phyloP scores from a whole-genome alignment of 2,329 filamentous ascomycete species.

The Lachnellula suecica region DNA sequence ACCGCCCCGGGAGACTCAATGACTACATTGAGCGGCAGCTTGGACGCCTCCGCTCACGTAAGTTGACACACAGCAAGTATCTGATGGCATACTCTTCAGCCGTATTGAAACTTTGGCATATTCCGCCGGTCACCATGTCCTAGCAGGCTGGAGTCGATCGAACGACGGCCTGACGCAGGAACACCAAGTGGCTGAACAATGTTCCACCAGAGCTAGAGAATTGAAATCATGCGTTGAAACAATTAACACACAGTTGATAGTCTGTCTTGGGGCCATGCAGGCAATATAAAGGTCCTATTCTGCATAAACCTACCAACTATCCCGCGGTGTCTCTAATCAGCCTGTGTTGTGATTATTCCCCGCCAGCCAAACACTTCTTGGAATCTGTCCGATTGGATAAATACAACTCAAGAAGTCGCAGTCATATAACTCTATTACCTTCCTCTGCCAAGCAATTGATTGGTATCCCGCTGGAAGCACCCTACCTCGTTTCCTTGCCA shows the following conservation, averaged over 20 bases:
- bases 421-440: not conserved
- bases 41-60: too few relatives aligned
- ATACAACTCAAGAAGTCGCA: not conserved
- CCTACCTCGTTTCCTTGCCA: not conserved
- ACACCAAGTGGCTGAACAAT: not conserved
- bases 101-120: too few relatives aligned
- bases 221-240: not conserved
- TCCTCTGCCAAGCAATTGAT: not conserved
- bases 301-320: not conserved
- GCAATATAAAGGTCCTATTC: not conserved
- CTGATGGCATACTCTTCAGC: not conserved
- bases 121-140: too few relatives aligned
- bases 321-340: constrained; percentile 1
- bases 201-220: not conserved
- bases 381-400: not conserved
- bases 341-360: constrained; percentile 3
- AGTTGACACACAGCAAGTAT: too few relatives aligned
- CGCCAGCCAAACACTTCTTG: constrained; percentile 1
- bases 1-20: too few relatives aligned
- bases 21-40: too few relatives aligned
- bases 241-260: not conserved
- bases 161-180: not conserved
- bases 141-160: not conserved
- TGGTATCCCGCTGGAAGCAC: not conserved
- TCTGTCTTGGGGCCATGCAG: too few relatives aligned